These are phyloP conservation scores for Colletotrichum sp. DNA, from an alignment of 2,329 filamentous ascomycete genomes.

Conservation along the genomic window DNA sequence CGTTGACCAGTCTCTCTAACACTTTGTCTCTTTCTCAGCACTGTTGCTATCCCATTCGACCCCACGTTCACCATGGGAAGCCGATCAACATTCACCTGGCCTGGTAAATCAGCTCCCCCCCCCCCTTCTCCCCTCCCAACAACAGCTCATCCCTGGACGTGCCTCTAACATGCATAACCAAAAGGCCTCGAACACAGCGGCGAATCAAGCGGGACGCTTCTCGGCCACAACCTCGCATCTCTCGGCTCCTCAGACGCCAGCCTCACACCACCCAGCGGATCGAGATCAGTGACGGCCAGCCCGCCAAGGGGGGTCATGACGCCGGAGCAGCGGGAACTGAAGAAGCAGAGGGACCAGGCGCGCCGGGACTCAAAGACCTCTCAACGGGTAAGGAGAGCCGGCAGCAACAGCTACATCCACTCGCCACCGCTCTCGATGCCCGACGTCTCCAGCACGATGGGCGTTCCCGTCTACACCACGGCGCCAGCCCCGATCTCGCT, in stretches of 20 bases:
- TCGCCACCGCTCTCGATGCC: constrained; percentile 48
- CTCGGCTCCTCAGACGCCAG: constrained; percentile 56
- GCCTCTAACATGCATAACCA: background rate
- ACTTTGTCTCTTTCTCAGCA: constrained; percentile 31
- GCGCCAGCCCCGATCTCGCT: constrained; percentile 55
- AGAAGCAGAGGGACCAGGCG: constrained; percentile 64
- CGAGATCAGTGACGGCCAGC: constrained; percentile 62
- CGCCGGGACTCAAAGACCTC: constrained; percentile 63
- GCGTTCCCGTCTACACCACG: constrained; percentile 57
- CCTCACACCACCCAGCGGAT: constrained; percentile 53
- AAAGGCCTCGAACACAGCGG: constrained; percentile 33
- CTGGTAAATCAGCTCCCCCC: constrained; percentile 38
- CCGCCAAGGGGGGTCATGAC: constrained; percentile 60
- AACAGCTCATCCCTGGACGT: background rate
- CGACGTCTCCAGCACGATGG: constrained; percentile 45
- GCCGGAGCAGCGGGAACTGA: constrained; percentile 65
- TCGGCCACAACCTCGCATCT: constrained; percentile 51
- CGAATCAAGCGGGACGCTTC: constrained; percentile 27
- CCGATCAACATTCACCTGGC: constrained; percentile 57
- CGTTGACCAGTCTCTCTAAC: constrained; percentile 7
- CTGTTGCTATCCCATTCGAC: constrained; percentile 58
- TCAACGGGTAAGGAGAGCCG: constrained; percentile 54
- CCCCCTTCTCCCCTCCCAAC: background rate
- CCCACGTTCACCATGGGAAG: constrained; percentile 56
- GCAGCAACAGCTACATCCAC: constrained; percentile 46